Evolutionary conservation across 2,329 filamentous ascomycete genomes (phyloP), one percentile per base, ranked within the genome.

Genomic region (Epichloe brachyelytri): DNA sequence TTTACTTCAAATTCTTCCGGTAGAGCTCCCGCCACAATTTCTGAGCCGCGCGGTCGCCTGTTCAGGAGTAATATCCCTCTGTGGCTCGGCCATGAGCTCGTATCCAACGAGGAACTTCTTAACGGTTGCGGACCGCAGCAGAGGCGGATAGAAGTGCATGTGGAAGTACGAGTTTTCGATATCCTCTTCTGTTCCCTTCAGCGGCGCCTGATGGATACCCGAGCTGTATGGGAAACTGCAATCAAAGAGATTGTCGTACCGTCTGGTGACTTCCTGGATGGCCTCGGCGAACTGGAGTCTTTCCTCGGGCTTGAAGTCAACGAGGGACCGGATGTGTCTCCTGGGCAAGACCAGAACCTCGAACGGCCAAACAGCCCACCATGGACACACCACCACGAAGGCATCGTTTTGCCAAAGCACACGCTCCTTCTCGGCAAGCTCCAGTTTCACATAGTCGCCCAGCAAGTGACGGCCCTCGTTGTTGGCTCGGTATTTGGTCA

Each of bases 321-420:
- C 82, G 44, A 98, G 75, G 1, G 86, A 85, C 41, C 89, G 82
- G 58, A 90, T 85, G 65, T 96, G 90, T 54, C 81, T 75, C 71
- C 88, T 94, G 54, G 87, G 81, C 33, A 96, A 75, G 53, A 98
- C 78, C 74, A 98, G 85, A 45, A 91, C 85, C 72, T 98, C 93
- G 55, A 96, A 98, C 0, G 93, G 93, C 93, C 93, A 98, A 17
- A 88, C 78, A 0, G 88, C 93, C 93, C 93, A 98, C 89, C 93
- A 98, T 0, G 93, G 93, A 62, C 90, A 95, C 15, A 97, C 79
- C 0, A 90, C 84, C 41, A 95, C 71, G 66, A 97, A 98, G 1
- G 75, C 75, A 11, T 79, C 78, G 64, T 98, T 98, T 65, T 94
- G 83, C 64, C 86, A 95, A 0, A 98, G 86, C 8, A 95, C 78